Percentiles rank a stretch among this genome's conserved stretches.
These are phyloP conservation scores for Chloris gayana DNA, from an alignment of 176 grass and related monocot genomes.

Conservation along the genomic window DNA sequence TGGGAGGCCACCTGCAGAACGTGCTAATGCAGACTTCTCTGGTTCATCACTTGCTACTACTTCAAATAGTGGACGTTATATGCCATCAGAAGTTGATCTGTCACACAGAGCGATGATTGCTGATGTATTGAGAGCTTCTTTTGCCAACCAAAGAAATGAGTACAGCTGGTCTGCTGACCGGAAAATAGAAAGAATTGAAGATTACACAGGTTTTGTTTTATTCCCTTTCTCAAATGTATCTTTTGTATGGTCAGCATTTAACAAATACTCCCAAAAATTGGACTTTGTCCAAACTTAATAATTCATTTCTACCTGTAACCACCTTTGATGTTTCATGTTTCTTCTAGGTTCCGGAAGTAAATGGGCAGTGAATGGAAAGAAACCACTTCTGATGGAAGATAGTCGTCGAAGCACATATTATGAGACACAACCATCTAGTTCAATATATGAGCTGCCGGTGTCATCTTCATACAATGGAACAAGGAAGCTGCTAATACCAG, in stretches of 20 bases:
- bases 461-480: constrained; percentile 54
- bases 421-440: constrained; percentile 51
- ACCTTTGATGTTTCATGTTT: not conserved
- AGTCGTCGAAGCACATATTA: constrained; percentile 76
- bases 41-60: constrained; percentile 52
- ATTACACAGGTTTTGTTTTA: constrained; percentile 69
- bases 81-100: constrained; percentile 51
- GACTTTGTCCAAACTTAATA: not conserved
- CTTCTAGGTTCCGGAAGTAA: constrained; percentile 57
- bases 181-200: constrained; percentile 61
- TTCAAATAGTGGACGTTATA: constrained; percentile 49
- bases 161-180: constrained; percentile 54
- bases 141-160: constrained; percentile 53
- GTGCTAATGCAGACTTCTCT: constrained; percentile 51
- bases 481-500: constrained; percentile 82
- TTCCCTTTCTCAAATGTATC: not conserved
- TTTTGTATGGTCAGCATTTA: constrained; percentile 2
- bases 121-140: constrained; percentile 60
- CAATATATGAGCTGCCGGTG: constrained; percentile 55
- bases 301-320: not conserved
- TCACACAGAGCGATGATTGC: constrained; percentile 37
- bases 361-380: constrained; percentile 60
- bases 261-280: not conserved
- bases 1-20: constrained; percentile 64
- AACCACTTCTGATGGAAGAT: constrained; percentile 63